These are phyloP conservation scores for Pythium phragmitis DNA, from an alignment of 352 stramenopile genomes.

Conservation along the genomic window DNA sequence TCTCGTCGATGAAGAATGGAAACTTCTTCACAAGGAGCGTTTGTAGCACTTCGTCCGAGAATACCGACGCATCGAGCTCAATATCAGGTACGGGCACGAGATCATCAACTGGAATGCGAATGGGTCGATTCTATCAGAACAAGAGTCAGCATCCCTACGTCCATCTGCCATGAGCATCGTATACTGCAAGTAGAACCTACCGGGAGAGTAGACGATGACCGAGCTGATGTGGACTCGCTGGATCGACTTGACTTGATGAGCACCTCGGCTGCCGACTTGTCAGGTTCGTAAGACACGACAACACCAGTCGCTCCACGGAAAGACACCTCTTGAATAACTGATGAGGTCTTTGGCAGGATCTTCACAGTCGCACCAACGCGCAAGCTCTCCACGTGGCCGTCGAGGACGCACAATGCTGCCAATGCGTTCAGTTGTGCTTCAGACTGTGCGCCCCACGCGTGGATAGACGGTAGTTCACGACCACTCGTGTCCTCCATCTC, in stretches of 20 bases:
- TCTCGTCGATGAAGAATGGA: constrained; percentile 73
- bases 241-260: constrained; percentile 45
- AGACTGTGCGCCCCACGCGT: constrained; percentile 51
- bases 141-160: constrained; percentile 3
- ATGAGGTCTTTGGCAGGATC: constrained; percentile 73
- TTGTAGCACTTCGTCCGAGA: constrained; percentile 69
- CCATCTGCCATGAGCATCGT: background rate
- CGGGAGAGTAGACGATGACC: constrained; percentile 17
- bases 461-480: constrained; percentile 51
- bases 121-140: constrained; percentile 52
- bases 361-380: constrained; percentile 82
- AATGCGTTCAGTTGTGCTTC: constrained; percentile 60
- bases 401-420: constrained; percentile 76
- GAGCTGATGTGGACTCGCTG: constrained; percentile 30
- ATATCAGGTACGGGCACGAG: constrained; percentile 76
- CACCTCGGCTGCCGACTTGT: constrained; percentile 83
- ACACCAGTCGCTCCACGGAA: constrained; percentile 73
- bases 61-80: constrained; percentile 60
- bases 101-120: constrained; percentile 84
- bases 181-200: constrained; percentile 30
- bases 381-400: constrained; percentile 83
- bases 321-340: constrained; percentile 67
- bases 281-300: constrained; percentile 75
- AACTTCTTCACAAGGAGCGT: constrained; percentile 70
- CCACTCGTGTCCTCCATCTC: constrained; percentile 83